Conservation (phyloP, 108 stramenopile genomes). For the Seminavis robusta region DNA sequence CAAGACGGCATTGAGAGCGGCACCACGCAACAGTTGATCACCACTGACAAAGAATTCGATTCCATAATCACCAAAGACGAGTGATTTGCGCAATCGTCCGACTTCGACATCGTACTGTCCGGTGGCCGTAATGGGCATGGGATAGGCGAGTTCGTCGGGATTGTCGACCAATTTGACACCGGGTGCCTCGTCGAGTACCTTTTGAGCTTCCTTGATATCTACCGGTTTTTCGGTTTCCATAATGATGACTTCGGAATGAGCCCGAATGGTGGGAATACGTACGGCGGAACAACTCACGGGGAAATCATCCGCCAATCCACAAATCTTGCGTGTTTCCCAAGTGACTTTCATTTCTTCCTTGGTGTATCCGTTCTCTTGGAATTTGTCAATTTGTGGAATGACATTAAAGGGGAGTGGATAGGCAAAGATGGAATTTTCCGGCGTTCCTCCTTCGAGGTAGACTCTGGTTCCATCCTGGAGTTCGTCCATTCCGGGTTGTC, state of each 20-base stretch:
- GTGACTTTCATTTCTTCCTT: conserved; percentile 99
- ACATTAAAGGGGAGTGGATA: conserved; percentile 98
- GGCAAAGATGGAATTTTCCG: conserved; percentile 84
- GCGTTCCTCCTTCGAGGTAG: conserved; percentile 65
- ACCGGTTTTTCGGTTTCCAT: conserved; percentile 88
- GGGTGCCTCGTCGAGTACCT: conserved; percentile 67
- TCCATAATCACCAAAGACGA: conserved; percentile 89
- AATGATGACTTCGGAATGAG: conserved; percentile 95
- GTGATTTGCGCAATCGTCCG: conserved; percentile 76
- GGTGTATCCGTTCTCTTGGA: conserved; percentile 97
- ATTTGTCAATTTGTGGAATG: conserved; percentile 98
- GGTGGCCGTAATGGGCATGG: conserved; percentile 96
- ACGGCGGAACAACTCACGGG: conserved; percentile 92
- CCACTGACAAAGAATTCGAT: conserved; percentile 97
- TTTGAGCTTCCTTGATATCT: conserved; percentile 72
- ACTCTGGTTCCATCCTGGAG: conserved; percentile 78
- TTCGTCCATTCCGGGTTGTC: conserved; percentile 96
- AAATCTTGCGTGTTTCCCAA: conserved; percentile 98
- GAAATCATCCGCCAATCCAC: conserved; percentile 69
- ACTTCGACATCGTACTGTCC: conserved; percentile 96
- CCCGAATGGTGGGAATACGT: conserved; percentile 96
- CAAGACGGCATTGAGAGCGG: conserved; percentile 95
- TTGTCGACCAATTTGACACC: conserved; percentile 87
- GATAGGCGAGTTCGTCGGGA: conserved; percentile 68
- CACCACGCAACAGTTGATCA: conserved; percentile 96